Evolutionary conservation across 805 yeast species (phyloP), one percentile per base, ranked within the genome.

Genomic region (Wickerhamiella allomyrinae): DNA sequence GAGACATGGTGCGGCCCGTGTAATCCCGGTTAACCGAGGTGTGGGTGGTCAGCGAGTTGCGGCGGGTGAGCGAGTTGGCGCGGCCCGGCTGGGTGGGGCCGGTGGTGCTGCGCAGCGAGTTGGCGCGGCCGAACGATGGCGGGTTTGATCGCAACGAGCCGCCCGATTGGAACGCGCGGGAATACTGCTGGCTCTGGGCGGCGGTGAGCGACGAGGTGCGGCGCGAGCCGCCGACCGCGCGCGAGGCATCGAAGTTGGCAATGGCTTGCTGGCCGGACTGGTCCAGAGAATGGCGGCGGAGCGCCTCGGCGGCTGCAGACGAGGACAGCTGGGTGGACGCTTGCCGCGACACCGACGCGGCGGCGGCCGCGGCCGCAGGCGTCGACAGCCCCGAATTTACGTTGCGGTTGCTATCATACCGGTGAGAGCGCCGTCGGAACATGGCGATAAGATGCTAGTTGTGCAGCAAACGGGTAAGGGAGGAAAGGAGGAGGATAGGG

Each of bases 311-410:
- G 0, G 65, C 65, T 2, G 63, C 63, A 3, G 56, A 54, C 21
- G 57, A 49, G 29, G 57, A 52, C 36, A 55, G 41, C 22, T 37
- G 34, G 21, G 49, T 40, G 22, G 55, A 50, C 23, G 45, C 43
- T 33, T 43, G 39, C 8, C 53, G 44, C 10, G 48, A 33, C 20
- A 53, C 60, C 3, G 81, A 81, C 20, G 82, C 82, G 6, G 80
- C 82, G 20, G 76, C 49, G 1, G 82, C 82, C 39, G 70, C 70
- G 3, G 73, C 61, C 44, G 55, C 52, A n/a, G 52, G 48, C 24
- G 50, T 49, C 17, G 41, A 39, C 6, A 27, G 19, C 21, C 39
- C 29, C 6, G 20, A 13, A 14, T 24, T 37, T 5, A 23, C 15
- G 7, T 15, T 23, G 22, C 39, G 40, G 41, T 31, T 6, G 14